Conservation (phyloP, 495 filamentous ascomycete species). For the Xylaria castorea region DNA sequence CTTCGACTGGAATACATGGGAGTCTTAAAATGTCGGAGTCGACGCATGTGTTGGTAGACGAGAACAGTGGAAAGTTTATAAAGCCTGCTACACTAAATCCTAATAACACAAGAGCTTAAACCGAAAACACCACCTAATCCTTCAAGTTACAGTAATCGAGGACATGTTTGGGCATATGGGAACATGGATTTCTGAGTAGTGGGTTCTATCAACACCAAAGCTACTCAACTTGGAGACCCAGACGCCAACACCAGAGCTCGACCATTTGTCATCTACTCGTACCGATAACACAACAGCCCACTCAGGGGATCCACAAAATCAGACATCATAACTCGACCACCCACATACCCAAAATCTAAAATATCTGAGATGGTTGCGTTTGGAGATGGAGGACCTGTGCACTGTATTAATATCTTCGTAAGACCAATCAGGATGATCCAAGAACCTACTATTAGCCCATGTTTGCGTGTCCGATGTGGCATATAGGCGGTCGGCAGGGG, state of each 20-base stretch:
- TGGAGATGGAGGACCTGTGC: not conserved
- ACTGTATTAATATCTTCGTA: not conserved
- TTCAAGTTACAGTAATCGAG: not conserved
- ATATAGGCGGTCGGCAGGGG: constrained; percentile 23
- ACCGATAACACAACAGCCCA: not conserved
- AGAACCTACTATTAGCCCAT: not conserved
- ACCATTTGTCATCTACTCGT: not conserved
- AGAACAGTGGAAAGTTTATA: not conserved
- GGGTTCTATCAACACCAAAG: not conserved
- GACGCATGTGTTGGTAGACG: not conserved
- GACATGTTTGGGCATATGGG: not conserved
- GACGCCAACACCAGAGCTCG: not conserved
- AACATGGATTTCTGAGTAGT: not conserved
- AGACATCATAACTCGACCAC: not conserved
- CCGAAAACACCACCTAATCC: not conserved
- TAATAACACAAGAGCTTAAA: not conserved
- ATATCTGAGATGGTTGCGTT: constrained; percentile 2
- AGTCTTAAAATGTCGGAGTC: not conserved
- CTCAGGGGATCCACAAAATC: not conserved
- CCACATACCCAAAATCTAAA: not conserved
- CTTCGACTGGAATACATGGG: constrained; percentile 6
- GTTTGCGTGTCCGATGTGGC: not conserved
- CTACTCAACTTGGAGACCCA: not conserved
- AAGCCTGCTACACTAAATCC: not conserved
- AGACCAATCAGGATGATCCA: not conserved